Base-by-base conservation (phyloP, 2,329 filamentous ascomycete genomes). In the Microsporum canis region DNA sequence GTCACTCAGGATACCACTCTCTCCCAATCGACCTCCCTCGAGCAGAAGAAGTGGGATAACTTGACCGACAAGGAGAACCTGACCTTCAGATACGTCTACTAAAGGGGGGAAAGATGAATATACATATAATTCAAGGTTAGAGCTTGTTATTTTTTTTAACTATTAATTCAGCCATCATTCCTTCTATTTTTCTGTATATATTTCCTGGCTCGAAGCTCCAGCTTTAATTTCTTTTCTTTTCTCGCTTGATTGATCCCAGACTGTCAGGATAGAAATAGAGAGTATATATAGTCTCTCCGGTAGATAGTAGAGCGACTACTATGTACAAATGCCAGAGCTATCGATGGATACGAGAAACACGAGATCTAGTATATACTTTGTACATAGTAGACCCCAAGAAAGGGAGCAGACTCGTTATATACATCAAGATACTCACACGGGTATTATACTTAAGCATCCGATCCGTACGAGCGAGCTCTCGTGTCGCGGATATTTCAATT, bases 41-140 rank as follows among this genome's bases (percentile, higher is more conserved):
- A 69, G 59, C 64, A 71, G 47, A 67, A 63, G 17, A 68, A 69
- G 53, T 71, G 72, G 60, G 62, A 70, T 59, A 70, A 72, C 62
- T 57, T 72, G 65, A 73, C 71, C 0, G 71, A 73, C 59, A 65
- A 65, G 61, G 64, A 70, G 62, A 72, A 73, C 60, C 23, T 77
- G 38, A 80, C 80, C 63, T 86, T 86, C 70, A 76, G 82, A 63
- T 85, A 86, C 67, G 78, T 82, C 4, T 78, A 76, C 68, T 79
- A 71, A 43, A 7, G 12, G n/a, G 10, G 17, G n/a, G 1, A 7
- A 7, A 7, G 3, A 39, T 12, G 1, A 12, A 27, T 43, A 14
- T 6, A 51, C 10, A 31, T 51, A 27, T 33, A 49, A 49, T 31
- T 51, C 27, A 27, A 10, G 45, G 45, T 47, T 49, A 3, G 8